Conservation (phyloP, 768 basidiomycete species). For the Phallus indusiatus region DNA sequence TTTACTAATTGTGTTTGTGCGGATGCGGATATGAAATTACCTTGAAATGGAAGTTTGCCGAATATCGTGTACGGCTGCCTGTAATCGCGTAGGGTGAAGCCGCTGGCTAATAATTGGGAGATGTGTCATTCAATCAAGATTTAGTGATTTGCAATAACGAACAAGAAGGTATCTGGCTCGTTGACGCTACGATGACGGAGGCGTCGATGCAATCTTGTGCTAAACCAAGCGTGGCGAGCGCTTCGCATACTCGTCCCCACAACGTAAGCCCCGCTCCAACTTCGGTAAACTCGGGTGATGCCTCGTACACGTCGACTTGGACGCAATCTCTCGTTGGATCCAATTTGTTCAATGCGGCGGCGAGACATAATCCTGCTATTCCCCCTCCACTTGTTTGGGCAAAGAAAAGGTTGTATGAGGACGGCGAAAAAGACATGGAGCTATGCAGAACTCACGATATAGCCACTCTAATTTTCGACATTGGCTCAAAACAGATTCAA, state of each 20-base stretch:
- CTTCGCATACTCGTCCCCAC: constrained; percentile 37
- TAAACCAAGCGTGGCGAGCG: constrained; percentile 30
- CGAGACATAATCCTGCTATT: constrained; percentile 31
- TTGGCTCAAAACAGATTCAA: not conserved
- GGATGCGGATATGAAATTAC: not conserved
- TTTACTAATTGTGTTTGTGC: not conserved
- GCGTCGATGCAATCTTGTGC: constrained; percentile 20
- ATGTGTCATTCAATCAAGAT: not conserved
- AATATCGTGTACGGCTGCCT: not conserved
- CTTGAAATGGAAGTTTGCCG: constrained; percentile 1
- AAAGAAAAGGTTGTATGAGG: not conserved
- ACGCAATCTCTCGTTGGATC: constrained; percentile 2
- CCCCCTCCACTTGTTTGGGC: constrained; percentile 30
- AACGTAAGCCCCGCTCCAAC: constrained; percentile 38
- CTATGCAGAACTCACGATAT: constrained; percentile 34
- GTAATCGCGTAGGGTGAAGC: not conserved
- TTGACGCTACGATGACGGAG: not conserved
- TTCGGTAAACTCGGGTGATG: constrained; percentile 28
- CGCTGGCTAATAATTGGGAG: not conserved
- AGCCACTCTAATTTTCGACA: constrained; percentile 36
- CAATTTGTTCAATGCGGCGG: constrained; percentile 23
- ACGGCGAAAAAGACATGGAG: not conserved
- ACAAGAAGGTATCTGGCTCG: not conserved
- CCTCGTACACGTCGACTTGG: constrained; percentile 35
- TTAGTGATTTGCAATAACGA: not conserved